Percentiles rank a stretch among this genome's conserved stretches.
Evolutionary conservation across 2,329 filamentous ascomycete species (phyloP).

Genomic region (Moelleriella libera): DNA sequence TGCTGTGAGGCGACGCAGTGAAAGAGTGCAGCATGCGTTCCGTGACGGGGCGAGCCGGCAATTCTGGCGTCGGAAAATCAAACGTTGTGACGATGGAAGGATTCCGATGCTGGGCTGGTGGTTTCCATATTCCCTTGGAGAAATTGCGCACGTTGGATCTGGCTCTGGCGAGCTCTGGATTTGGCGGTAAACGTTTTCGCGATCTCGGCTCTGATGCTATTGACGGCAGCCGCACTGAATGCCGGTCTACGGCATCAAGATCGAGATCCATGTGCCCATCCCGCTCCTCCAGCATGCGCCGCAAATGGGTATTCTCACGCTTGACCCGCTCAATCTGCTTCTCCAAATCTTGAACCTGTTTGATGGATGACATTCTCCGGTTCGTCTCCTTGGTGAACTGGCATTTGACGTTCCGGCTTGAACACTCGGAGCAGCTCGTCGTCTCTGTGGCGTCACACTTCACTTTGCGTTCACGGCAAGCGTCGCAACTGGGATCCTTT

Average conservation of each 20-base stretch:
- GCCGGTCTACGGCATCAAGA: constrained; percentile 30
- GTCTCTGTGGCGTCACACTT: constrained; percentile 96
- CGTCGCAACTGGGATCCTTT: constrained; percentile 96
- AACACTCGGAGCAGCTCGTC: constrained; percentile 92
- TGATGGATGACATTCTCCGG: constrained; percentile 96
- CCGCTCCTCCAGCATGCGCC: constrained; percentile 43
- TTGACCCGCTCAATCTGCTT: constrained; percentile 73
- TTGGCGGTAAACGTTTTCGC: constrained; percentile 43
- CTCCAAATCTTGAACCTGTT: constrained; percentile 95
- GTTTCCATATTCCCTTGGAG: constrained; percentile 67
- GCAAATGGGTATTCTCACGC: constrained; percentile 64
- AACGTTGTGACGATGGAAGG: constrained; percentile 29
- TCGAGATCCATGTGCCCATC: constrained; percentile 35
- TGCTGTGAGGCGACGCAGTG: constrained; percentile 60
- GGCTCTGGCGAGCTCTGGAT: constrained; percentile 58
- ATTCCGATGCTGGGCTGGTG: constrained; percentile 53
- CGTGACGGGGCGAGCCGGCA: constrained; percentile 56
- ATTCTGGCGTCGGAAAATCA: constrained; percentile 40
- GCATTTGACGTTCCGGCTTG: constrained; percentile 89
- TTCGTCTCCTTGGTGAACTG: constrained; percentile 99
- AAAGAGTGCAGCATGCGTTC: constrained; percentile 67
- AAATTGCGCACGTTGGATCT: constrained; percentile 59
- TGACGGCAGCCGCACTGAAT: constrained; percentile 44
- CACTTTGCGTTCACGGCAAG: constrained; percentile 74
- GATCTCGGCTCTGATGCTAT: constrained; percentile 52